Base-by-base conservation (phyloP, 352 stramenopile species). In the Phytophthora cryptogea region DNA sequence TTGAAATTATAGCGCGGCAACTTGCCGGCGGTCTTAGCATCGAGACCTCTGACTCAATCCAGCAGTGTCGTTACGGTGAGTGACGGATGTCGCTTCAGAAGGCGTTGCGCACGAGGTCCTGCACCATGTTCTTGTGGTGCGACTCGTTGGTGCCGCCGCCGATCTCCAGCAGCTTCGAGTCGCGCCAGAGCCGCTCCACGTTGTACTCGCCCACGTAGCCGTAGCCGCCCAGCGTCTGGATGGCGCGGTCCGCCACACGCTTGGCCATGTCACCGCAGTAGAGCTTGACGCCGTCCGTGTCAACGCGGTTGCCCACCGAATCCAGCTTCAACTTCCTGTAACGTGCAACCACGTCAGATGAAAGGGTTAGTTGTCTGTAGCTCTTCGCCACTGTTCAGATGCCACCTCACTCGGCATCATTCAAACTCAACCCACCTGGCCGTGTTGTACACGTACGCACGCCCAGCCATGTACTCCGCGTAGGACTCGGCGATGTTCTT, bases 121-220 rank as follows among this genome's bases (percentile, higher is more conserved):
- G 83, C 57, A 88, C 88, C 93, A 99, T 99, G 73, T 99, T 99
- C 77, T 99, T 99, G 75, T 99, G 95, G 69, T 99, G 97, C 43
- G 93, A 98, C 76, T 99, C 97, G 63, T 98, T 98, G 20, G 97
- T 99, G 49, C 98, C 97, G 49, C 97, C 98, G 43, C 98, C 97
- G 70, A 99, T 99, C 81, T 99, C 98, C n/a, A 99, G 76, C 48
- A 99, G 72, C 76, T 99, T 99, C 10, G 97, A 92, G 89, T 99
- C 97, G 54, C 97, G 86, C 97, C 96, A 99, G 2, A 99, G 80
- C 45, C 97, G 81, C 82, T 99, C 97, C 9, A 99, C 97, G 56
- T 92, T 94, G 75, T 99, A 99, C 72, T 99, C 97, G 48, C 96
- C 97, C n/a, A 98, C 90, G 80, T 99, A 99, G 20, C 98, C 98